Percentiles rank a stretch among this genome's conserved stretches.
Evolutionary conservation across 495 filamentous ascomycete species (phyloP).

Genomic region (Saxophila tyrrhenica): DNA sequence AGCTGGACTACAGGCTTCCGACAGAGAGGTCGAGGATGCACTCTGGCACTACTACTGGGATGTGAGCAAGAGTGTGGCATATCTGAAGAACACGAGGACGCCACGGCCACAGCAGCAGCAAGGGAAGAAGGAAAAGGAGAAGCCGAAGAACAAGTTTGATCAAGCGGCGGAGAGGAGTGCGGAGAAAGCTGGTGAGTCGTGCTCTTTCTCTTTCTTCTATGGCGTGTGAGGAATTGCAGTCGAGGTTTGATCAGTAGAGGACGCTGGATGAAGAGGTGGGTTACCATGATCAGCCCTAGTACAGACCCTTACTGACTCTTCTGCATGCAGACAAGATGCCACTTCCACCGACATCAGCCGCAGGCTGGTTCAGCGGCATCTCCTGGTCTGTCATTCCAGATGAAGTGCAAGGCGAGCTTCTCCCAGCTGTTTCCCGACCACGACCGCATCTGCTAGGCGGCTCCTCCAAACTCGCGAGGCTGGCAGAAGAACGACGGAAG

Average conservation of each 20-base stretch:
- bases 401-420: slow-evolving; percentile 53
- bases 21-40: slow-evolving; percentile 71
- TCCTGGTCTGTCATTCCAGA: slow-evolving; percentile 74
- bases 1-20: slow-evolving; percentile 34
- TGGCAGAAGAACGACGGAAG: slow-evolving; percentile 73
- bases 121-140: slow-evolving; percentile 21
- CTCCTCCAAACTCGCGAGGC: slow-evolving; percentile 68
- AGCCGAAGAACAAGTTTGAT: slow-evolving; percentile 33
- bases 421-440: slow-evolving; percentile 49
- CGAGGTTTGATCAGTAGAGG: not conserved
- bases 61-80: slow-evolving; percentile 68
- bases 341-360: slow-evolving; percentile 19
- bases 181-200: slow-evolving; percentile 9
- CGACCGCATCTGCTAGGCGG: slow-evolving; percentile 65
- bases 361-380: slow-evolving; percentile 67
- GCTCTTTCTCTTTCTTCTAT: not conserved
- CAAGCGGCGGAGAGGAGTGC: slow-evolving; percentile 27
- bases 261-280: slow-evolving; percentile 10
- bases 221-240: not conserved
- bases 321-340: not conserved
- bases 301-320: not conserved
- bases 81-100: slow-evolving; percentile 46
- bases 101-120: slow-evolving; percentile 8
- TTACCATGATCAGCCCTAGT: not conserved
- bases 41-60: slow-evolving; percentile 97